A percentile compares a stretch with the other conserved stretches of the same genome.
phyloP scores from a whole-genome alignment of 768 basidiomycete genomes.

The Boletellus emodensis region DNA sequence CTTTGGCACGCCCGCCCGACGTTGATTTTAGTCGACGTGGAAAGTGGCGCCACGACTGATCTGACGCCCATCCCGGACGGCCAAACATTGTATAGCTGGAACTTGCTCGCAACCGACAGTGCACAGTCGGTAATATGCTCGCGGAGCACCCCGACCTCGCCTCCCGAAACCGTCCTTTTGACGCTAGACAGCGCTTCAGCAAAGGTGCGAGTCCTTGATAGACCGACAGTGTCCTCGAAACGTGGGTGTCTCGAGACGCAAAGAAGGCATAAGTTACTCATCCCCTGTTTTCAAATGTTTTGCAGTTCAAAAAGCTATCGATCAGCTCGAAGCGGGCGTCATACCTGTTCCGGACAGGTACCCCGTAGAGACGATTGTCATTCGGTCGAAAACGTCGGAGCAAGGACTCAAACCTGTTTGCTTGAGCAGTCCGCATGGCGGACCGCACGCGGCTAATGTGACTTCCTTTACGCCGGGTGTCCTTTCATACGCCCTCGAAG shows the following conservation, averaged over 20 bases:
- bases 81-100: constrained; percentile 46
- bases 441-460: constrained; percentile 50
- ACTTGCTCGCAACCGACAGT: constrained; percentile 48
- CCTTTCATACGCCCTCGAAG: constrained; percentile 51
- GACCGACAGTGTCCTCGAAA: constrained; percentile 35
- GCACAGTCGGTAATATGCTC: constrained; percentile 40
- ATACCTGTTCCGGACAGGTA: constrained; percentile 47
- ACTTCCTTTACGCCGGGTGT: constrained; percentile 45
- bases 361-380: constrained; percentile 53
- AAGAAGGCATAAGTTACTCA: background rate
- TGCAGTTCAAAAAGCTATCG: constrained; percentile 43
- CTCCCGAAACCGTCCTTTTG: constrained; percentile 50
- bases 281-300: background rate
- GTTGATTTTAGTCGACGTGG: constrained; percentile 43
- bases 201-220: constrained; percentile 42
- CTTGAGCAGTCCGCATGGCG: constrained; percentile 57
- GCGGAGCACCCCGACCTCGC: constrained; percentile 45
- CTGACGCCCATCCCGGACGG: constrained; percentile 11
- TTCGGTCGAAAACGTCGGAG: constrained; percentile 30
- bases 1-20: constrained; percentile 53
- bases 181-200: constrained; percentile 11
- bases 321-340: constrained; percentile 39
- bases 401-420: constrained; percentile 36
- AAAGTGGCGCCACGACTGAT: constrained; percentile 39
- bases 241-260: constrained; percentile 29